Base-by-base conservation (phyloP, 805 yeast species). In the Kluyveromyces aestuarii region DNA sequence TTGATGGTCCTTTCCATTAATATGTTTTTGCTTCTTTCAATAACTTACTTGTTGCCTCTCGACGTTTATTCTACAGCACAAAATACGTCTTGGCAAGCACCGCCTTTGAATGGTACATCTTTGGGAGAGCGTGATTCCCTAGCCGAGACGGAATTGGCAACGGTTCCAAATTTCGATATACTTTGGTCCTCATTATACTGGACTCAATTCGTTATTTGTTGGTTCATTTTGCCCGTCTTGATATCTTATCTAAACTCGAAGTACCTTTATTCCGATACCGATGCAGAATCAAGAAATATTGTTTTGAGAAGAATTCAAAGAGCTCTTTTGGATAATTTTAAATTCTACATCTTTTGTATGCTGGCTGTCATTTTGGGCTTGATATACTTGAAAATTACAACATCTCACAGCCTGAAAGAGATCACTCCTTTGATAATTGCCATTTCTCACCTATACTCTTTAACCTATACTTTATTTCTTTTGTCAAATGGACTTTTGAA, bases 391-490 rank as follows among this genome's bases (percentile, higher is more conserved):
- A 47, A 59, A 11, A 40, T 51, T 6, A 53, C 55, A 13, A 57
- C 64, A n/a, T 57, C 57, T 2, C 62, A 62, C 41, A 52, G 57
- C 5, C 19, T 62, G 4, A 40, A 45, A 5, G 62, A 61, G 10
- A 53, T 62, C 40, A 64, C 63, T 44, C 62, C 67, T 2, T 51
- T 64, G 40, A 45, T 64, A 14, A 62, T 64, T 16, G 60, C 69
- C 1, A 36, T 63, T 41, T 55, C 67, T 5, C 67, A 64, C 51
- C 42, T 64, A 8, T 64, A 64, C 47, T 64, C 67, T 0, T 48
- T 64, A 40, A 57, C 59, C 16, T 63, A 60, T 45, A 61, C 66
- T 0, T 50, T 64, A 17, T 48, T 61, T 4, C 41, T 64, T 19
- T 50, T 64, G 14, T 49, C 66, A 1, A 54, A 60, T 11, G 69